Conservation (phyloP, 176 grass and related monocot genomes). For the Miscanthus lutarioriparius region DNA sequence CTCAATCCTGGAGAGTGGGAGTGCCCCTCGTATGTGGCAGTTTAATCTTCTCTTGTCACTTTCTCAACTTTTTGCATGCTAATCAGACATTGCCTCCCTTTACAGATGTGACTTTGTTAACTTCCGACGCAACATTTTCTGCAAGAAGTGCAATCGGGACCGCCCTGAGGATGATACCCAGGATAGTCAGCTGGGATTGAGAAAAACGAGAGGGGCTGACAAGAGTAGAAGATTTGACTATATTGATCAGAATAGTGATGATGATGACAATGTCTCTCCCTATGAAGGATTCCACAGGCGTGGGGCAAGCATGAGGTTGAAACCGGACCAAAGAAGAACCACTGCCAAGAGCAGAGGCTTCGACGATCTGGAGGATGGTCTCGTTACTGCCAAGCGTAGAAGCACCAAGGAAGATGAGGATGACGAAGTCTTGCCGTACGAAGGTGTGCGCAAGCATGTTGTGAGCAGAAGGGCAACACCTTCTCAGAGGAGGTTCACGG, state of each 20-base stretch:
- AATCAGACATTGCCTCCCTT: slow-evolving; percentile 2
- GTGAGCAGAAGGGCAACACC: slow-evolving; percentile 29
- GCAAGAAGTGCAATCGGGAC: slow-evolving; percentile 51
- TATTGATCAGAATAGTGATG: not conserved
- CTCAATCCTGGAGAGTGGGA: slow-evolving; percentile 85
- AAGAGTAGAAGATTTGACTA: slow-evolving; percentile 33
- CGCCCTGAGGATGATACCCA: slow-evolving; percentile 49
- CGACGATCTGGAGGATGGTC: not conserved
- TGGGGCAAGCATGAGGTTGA: not conserved
- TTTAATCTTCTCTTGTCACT: not conserved
- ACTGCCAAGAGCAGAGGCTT: not conserved
- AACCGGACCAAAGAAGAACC: not conserved
- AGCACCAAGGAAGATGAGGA: slow-evolving; percentile 19
- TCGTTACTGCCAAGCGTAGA: slow-evolving; percentile 2
- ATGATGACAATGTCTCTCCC: not conserved
- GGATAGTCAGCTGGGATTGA: slow-evolving; percentile 35
- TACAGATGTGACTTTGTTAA: slow-evolving; percentile 61
- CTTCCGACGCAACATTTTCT: slow-evolving; percentile 57
- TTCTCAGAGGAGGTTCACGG: slow-evolving; percentile 43
- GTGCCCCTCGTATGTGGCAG: slow-evolving; percentile 65
- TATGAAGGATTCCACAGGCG: not conserved
- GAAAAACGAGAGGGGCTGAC: not conserved
- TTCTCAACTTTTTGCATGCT: slow-evolving; percentile 14
- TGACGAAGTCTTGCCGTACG: slow-evolving; percentile 29
- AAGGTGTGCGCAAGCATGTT: slow-evolving; percentile 31